These are phyloP conservation scores for Podospora conica DNA, from an alignment of 495 filamentous ascomycete species.

Conservation along the genomic window DNA sequence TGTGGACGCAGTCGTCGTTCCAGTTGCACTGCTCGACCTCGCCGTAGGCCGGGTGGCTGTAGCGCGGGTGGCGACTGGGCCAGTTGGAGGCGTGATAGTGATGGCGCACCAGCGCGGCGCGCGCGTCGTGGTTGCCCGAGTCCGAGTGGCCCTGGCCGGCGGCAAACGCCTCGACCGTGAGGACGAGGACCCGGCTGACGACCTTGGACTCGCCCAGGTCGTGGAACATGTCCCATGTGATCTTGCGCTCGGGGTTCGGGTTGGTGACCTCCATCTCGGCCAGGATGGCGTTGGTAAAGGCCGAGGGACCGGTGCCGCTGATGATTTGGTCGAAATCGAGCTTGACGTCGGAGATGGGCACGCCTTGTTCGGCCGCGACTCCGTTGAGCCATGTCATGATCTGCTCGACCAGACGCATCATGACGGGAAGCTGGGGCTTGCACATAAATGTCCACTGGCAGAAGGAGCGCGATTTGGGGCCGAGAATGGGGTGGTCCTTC, in stretches of 20 bases:
- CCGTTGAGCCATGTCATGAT: slow-evolving; percentile 55
- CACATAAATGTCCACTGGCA: slow-evolving; percentile 66
- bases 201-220: slow-evolving; percentile 51
- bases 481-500: slow-evolving; percentile 54
- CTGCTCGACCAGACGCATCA: slow-evolving; percentile 55
- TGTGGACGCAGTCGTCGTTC: slow-evolving; percentile 51
- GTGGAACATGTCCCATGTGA: slow-evolving; percentile 54
- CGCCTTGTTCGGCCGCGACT: slow-evolving; percentile 47
- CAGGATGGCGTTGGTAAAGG: slow-evolving; percentile 56
- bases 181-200: slow-evolving; percentile 50
- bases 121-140: slow-evolving; percentile 54
- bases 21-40: slow-evolving; percentile 61
- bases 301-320: slow-evolving; percentile 59
- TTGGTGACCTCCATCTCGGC: slow-evolving; percentile 47
- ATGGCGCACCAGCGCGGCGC: slow-evolving; percentile 53
- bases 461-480: slow-evolving; percentile 55
- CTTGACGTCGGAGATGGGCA: slow-evolving; percentile 47
- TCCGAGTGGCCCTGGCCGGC: slow-evolving; percentile 61
- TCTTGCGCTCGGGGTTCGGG: slow-evolving; percentile 16
- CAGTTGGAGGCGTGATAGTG: slow-evolving; percentile 61
- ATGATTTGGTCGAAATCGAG: slow-evolving; percentile 65
- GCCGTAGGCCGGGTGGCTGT: slow-evolving; percentile 53
- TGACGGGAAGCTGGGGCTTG: slow-evolving; percentile 55
- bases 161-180: slow-evolving; percentile 58
- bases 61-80: slow-evolving; percentile 54